Conservation (phyloP, 805 yeast species). For the Kluyveromyces nonfermentans region DNA sequence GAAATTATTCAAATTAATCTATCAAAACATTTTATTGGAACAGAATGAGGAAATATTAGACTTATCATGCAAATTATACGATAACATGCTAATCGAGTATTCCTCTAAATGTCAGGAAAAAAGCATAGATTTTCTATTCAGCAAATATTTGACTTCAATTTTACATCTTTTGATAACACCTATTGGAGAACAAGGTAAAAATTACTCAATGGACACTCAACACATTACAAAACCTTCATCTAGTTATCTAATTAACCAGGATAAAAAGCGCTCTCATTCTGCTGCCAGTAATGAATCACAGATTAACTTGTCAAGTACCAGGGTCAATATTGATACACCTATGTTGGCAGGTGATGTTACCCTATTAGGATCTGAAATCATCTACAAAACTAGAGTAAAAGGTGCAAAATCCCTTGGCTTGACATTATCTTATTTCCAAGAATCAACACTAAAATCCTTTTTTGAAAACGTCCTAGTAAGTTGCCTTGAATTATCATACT, state of each 20-base stretch:
- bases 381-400: constrained; percentile 64
- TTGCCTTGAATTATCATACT: constrained; percentile 50
- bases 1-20: constrained; percentile 61
- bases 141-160: constrained; percentile 49
- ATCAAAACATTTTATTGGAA: constrained; percentile 82
- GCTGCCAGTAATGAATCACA: constrained; percentile 26
- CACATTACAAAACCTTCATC: constrained; percentile 67
- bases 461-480: constrained; percentile 30
- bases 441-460: constrained; percentile 32
- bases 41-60: constrained; percentile 67
- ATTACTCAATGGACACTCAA: constrained; percentile 72
- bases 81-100: constrained; percentile 42
- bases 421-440: constrained; percentile 42
- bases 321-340: constrained; percentile 87
- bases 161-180: constrained; percentile 79
- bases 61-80: constrained; percentile 55
- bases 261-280: constrained; percentile 21
- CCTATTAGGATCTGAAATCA: constrained; percentile 64
- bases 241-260: constrained; percentile 26
- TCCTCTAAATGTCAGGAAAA: constrained; percentile 26
- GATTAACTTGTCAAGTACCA: constrained; percentile 32
- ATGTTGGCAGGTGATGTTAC: constrained; percentile 86
- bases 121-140: constrained; percentile 43
- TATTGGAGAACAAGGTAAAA: constrained; percentile 84
- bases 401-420: constrained; percentile 72